phyloP scores from a whole-genome alignment of 2,329 filamentous ascomycete genomes.

The Ophiostoma triangulosporum region DNA sequence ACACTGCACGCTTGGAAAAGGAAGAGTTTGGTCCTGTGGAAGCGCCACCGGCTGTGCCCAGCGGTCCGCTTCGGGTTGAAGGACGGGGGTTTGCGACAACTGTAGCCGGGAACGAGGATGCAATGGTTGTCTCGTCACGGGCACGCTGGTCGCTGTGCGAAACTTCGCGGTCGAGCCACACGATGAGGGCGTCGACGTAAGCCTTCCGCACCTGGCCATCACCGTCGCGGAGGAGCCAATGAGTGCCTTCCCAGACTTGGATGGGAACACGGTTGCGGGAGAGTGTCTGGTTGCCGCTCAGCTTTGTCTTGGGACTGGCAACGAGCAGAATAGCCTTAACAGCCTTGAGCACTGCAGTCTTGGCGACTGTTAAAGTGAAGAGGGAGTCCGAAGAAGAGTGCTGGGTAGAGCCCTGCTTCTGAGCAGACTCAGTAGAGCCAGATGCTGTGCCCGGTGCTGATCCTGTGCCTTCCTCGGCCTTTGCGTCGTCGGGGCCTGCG shows the following conservation, averaged over 20 bases:
- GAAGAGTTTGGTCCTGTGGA: neutral
- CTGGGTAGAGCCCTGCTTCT: constrained; percentile 23
- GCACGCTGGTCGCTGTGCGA: constrained; percentile 50
- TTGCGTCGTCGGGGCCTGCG: constrained; percentile 29
- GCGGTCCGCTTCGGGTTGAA: constrained; percentile 24
- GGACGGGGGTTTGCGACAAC: constrained; percentile 27
- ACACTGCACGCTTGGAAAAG: neutral
- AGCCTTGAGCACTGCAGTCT: constrained; percentile 56
- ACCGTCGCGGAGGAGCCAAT: constrained; percentile 76
- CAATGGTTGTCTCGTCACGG: constrained; percentile 33
- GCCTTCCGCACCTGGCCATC: constrained; percentile 68
- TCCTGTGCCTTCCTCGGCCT: constrained; percentile 18
- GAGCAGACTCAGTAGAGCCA: constrained; percentile 29
- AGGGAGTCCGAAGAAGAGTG: constrained; percentile 33
- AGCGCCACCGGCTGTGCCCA: constrained; percentile 12
- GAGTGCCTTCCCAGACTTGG: constrained; percentile 88
- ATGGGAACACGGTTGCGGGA: constrained; percentile 64
- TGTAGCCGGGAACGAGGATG: neutral
- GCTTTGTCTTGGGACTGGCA: constrained; percentile 55
- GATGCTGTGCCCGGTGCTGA: neutral
- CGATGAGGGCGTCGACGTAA: constrained; percentile 70
- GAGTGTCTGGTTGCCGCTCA: constrained; percentile 46
- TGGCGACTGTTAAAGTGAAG: constrained; percentile 40
- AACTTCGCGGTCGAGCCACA: constrained; percentile 77
- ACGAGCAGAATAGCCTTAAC: constrained; percentile 73